Conservation (phyloP, 2,329 filamentous ascomycete species). For the Metarhizium humberi region DNA sequence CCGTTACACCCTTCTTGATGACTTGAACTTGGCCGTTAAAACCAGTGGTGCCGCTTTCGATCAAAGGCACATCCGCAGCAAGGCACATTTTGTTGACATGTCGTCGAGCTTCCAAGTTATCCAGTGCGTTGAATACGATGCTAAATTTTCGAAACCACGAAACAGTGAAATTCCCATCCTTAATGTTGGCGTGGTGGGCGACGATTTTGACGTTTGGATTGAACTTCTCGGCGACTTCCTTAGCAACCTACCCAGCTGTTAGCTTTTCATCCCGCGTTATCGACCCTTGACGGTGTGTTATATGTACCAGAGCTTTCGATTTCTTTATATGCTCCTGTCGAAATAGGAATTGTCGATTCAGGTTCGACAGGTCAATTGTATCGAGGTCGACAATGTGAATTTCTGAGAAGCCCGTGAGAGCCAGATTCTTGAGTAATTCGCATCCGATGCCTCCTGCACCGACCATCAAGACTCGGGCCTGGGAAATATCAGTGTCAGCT, state of each 20-base stretch:
- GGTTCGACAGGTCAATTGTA: conserved; percentile 94
- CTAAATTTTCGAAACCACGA: conserved; percentile 79
- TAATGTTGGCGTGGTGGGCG: conserved; percentile 91
- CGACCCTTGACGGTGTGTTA: neutral
- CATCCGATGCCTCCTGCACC: conserved; percentile 96
- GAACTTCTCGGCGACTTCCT: conserved; percentile 82
- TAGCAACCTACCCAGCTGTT: conserved; percentile 59
- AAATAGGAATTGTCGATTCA: conserved; percentile 97
- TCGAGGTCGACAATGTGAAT: conserved; percentile 94
- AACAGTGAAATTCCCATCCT: conserved; percentile 76
- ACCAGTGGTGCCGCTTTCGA: conserved; percentile 94
- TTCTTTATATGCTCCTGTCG: conserved; percentile 97
- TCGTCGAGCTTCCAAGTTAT: conserved; percentile 86
- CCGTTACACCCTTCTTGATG: conserved; percentile 83
- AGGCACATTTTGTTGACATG: conserved; percentile 98
- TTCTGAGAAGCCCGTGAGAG: conserved; percentile 83
- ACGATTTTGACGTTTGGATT: conserved; percentile 81
- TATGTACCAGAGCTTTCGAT: conserved; percentile 75
- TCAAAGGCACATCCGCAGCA: conserved; percentile 77
- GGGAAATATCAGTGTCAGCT: neutral
- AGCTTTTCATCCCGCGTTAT: conserved; percentile 5
- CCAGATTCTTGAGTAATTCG: conserved; percentile 93
- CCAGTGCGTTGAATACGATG: conserved; percentile 91
- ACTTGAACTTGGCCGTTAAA: conserved; percentile 98
- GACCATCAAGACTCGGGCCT: conserved; percentile 87